Evolutionary conservation across 2,329 filamentous ascomycete genomes (phyloP).

Genomic region (Fusarium musae): DNA sequence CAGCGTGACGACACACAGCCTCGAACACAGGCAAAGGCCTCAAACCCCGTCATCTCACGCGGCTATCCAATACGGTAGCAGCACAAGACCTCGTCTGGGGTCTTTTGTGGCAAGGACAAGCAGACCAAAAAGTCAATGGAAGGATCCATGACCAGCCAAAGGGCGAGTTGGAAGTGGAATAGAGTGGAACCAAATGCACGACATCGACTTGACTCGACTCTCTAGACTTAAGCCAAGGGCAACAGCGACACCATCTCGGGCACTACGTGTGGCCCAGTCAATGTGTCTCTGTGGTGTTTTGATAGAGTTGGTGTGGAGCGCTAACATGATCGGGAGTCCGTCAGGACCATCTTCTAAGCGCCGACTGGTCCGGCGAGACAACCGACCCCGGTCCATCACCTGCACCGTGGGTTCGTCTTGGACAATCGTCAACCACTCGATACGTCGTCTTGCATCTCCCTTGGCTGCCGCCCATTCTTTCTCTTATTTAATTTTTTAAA

Average conservation of each 20-base stretch:
- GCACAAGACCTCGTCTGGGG: conserved; percentile 45
- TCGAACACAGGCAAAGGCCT: conserved; percentile 35
- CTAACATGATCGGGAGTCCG: conserved; percentile 36
- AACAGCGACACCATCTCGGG: conserved; percentile 31
- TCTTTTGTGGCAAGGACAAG: conserved; percentile 45
- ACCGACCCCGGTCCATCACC: conserved; percentile 50
- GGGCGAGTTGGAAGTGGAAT: conserved; percentile 1
- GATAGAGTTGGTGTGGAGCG: conserved; percentile 40
- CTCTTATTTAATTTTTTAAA: conserved; percentile 13
- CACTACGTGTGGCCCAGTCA: conserved; percentile 34
- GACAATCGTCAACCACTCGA: conserved; percentile 43
- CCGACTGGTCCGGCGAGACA: conserved; percentile 48
- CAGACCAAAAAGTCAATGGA: conserved; percentile 5
- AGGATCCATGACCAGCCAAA: neutral
- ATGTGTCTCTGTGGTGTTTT: conserved; percentile 29
- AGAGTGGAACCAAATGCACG: conserved; percentile 44
- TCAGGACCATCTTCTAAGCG: conserved; percentile 46
- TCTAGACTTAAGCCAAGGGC: neutral
- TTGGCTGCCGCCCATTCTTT: conserved; percentile 36
- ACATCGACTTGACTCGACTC: conserved; percentile 59
- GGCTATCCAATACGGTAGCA: conserved; percentile 48
- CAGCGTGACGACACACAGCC: conserved; percentile 45
- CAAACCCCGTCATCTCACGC: conserved; percentile 34
- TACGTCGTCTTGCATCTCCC: conserved; percentile 27
- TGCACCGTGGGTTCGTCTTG: conserved; percentile 42